Evolutionary conservation across 768 basidiomycete genomes (phyloP), one percentile per base, ranked within the genome.

Genomic region (Lenzites betulinus): DNA sequence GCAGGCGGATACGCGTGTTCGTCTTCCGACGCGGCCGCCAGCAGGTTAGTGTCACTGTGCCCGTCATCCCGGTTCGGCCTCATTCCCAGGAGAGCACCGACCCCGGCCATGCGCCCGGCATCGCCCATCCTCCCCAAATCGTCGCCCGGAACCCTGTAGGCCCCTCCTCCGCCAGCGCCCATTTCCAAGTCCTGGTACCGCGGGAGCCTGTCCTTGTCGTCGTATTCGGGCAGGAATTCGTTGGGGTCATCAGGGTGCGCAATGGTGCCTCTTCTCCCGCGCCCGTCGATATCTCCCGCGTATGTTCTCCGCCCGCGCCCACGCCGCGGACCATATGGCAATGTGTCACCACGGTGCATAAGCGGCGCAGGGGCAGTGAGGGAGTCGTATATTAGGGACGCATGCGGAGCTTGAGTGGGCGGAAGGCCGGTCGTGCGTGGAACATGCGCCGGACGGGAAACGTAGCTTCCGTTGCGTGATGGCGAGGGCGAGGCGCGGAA

Each of bases 161-260:
- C 23, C 12, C 44, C 44, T 25, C 22, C 13, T 13, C 22, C 7
- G 12, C 3, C 35, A 2, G 39, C 48, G 2, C 36, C 28, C 7
- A 33, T 5, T 33, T 54, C 53, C 7, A 64, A 13, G 41, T 59
- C 59, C 54, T 64, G 63, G 51, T 64, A 64, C 8, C 50, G 58
- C 46, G 63, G 63, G 13, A 64, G 35, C 22, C 59, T 47, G 50
- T 64, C 63, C 58, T 64, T 64, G 54, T 64, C 63, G 51, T 64
- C 62, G 26, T 64, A 64, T 42, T 54, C 54, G 1, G 62, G 62
- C 33, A 64, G 28, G 39, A 55, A 42, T 26, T 64, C 62, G n/a
- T 57, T 41, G 1, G 62, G 62, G 16, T 59, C 58, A 23, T 64
- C 58, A 8, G 62, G 58, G 12, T 60, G 62, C n/a, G 51, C 23